Base-by-base conservation (phyloP, 83 land plant species). In the Thuja plicata region DNA sequence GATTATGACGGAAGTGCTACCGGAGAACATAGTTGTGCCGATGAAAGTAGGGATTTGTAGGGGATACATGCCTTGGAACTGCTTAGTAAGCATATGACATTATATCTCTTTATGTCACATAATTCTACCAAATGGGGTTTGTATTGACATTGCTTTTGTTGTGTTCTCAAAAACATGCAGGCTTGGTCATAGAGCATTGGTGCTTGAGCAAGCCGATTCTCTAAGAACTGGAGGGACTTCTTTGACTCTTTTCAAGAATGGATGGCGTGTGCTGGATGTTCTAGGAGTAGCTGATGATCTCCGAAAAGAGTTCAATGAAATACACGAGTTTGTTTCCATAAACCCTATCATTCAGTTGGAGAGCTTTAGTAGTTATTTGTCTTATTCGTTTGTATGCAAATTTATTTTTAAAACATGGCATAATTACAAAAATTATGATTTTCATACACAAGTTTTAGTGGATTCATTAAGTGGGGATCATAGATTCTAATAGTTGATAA, bases 191-290 rank as follows among this genome's bases (percentile, higher is more conserved):
- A 16, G 87, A 43, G 90, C 95, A 6, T 37, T 93, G 83, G 97
- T 95, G 90, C 92, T 96, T 40, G 96, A 96, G 94, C 93, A 95
- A 78, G 89, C 92, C 12, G 95, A 92, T 11, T 89, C 93, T 11
- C 92, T 96, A 73, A 88, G 97, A n/a, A 93, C 93, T 27, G 94
- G 94, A 32, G 97, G 97, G 70, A 93, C 97, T n/a, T 92, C 97
- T 52, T 86, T 96, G 41, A 94, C 95, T 27, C 90, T 96, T 30
- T 96, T 92, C 89, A 96, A 94, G 89, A 96, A 96, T 88, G 97
- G 92, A 7, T 96, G 97, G 97, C 88, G 93, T 4, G 97, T 91
- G 0, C 86, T 96, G 27, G 97, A 96, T 89, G 91, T 91, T 3
- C 88, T 96, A 19, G 97, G 97, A 54, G 97, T 96, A 3, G 96